Conservation (phyloP, 2,329 filamentous ascomycete species). For the Cordyceps fumosorosea region DNA sequence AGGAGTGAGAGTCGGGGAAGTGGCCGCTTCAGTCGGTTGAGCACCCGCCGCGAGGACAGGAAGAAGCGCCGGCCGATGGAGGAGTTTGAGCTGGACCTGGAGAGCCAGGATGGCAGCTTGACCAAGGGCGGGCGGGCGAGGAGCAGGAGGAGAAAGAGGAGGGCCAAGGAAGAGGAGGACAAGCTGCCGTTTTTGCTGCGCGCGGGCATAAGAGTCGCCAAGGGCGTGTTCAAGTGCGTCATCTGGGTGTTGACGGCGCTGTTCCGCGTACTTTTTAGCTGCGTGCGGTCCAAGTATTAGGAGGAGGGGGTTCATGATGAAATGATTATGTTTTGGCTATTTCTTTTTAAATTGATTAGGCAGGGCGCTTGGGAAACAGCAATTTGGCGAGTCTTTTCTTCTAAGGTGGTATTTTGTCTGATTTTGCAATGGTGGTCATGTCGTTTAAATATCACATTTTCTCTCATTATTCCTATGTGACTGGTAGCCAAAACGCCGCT, state of each 20-base stretch:
- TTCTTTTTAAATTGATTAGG: not conserved
- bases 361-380: not conserved
- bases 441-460: not conserved
- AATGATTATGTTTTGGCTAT: not conserved
- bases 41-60: conserved; percentile 18
- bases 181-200: conserved; percentile 45
- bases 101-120: conserved; percentile 50
- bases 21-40: conserved; percentile 22
- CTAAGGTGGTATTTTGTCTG: not conserved
- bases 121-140: conserved; percentile 19
- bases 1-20: conserved; percentile 7
- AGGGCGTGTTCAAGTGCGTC: conserved; percentile 49
- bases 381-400: not conserved
- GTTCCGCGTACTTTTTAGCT: conserved; percentile 46
- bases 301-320: not conserved
- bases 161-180: conserved; percentile 35
- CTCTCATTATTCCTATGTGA: conserved; percentile 1
- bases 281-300: conserved; percentile 39
- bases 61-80: conserved; percentile 39
- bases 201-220: conserved; percentile 43
- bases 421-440: not conserved
- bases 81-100: conserved; percentile 54
- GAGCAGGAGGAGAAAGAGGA: conserved; percentile 23
- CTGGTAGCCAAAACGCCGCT: not conserved
- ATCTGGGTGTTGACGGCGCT: conserved; percentile 51